phyloP scores from a whole-genome alignment of 2,329 filamentous ascomycete species.

The Penicillium sp. region DNA sequence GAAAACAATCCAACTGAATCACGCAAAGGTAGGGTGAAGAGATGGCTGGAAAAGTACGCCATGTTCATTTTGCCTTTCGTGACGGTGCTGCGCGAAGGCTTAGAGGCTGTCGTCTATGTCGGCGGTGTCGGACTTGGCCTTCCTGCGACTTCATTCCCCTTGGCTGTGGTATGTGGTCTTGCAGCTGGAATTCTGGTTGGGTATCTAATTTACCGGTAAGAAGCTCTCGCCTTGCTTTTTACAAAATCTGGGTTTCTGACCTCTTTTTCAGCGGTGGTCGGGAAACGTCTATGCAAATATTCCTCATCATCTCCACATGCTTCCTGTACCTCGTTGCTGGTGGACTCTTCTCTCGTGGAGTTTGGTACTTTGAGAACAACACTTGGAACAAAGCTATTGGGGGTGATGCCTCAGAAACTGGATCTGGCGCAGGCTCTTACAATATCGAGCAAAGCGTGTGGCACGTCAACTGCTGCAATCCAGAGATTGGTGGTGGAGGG shows the following conservation, averaged over 20 bases:
- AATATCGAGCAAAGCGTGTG: conserved; percentile 77
- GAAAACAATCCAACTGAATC: conserved; percentile 44
- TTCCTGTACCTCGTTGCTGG: conserved; percentile 82
- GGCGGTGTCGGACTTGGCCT: conserved; percentile 78
- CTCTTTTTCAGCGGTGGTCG: conserved; percentile 58
- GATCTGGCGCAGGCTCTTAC: conserved; percentile 73
- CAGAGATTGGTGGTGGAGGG: conserved; percentile 68
- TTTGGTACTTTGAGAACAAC: conserved; percentile 74
- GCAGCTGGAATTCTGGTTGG: conserved; percentile 68
- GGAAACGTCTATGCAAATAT: conserved; percentile 68
- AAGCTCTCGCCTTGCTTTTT: not conserved
- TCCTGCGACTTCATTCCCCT: conserved; percentile 73
- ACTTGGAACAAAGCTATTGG: conserved; percentile 42
- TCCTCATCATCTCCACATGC: conserved; percentile 80
- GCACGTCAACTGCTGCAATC: conserved; percentile 84
- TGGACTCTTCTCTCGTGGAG: conserved; percentile 74
- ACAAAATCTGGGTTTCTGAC: not conserved
- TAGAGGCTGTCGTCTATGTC: conserved; percentile 84
- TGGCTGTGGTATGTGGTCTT: conserved; percentile 74
- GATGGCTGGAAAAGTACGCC: conserved; percentile 73
- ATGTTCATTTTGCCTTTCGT: conserved; percentile 87
- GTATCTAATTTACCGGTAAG: conserved; percentile 76
- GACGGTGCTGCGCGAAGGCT: conserved; percentile 81
- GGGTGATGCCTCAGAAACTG: conserved; percentile 61
- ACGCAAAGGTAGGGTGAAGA: conserved; percentile 56